Percentiles rank a stretch among this genome's conserved stretches.
Conservation (phyloP, 331 rosid genomes). For the Pyrus hybrid region DNA sequence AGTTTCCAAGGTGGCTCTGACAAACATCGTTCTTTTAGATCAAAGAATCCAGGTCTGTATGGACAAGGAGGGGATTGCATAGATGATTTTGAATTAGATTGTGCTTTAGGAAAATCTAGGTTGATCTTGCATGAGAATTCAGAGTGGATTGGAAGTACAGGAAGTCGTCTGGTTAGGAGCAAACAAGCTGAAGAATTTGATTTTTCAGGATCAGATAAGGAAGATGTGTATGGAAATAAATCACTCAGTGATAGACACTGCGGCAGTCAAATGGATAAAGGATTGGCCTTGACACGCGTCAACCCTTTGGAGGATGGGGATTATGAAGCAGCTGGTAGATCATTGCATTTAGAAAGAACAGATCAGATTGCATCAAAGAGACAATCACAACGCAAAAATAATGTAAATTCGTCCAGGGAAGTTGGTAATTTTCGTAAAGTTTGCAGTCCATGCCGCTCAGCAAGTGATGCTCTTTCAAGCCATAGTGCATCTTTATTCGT, state of each 20-base stretch:
- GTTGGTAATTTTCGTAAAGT: conserved; percentile 29
- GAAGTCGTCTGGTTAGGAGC: neutral
- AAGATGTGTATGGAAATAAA: conserved; percentile 20
- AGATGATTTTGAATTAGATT: conserved; percentile 30
- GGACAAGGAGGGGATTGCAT: conserved; percentile 22
- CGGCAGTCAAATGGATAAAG: conserved; percentile 31
- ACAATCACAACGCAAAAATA: conserved; percentile 19
- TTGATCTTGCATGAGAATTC: conserved; percentile 24
- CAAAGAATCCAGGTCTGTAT: conserved; percentile 24
- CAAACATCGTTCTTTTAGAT: conserved; percentile 19
- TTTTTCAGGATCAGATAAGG: conserved; percentile 21
- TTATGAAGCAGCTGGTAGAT: conserved; percentile 19
- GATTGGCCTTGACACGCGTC: conserved; percentile 28
- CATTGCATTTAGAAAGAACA: conserved; percentile 27
- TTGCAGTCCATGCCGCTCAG: conserved; percentile 41
- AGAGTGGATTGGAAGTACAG: conserved; percentile 5
- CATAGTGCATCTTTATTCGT: conserved; percentile 13
- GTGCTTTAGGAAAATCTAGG: conserved; percentile 24
- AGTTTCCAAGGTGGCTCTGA: conserved; percentile 31
- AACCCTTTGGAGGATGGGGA: conserved; percentile 39
- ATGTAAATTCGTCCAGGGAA: conserved; percentile 19
- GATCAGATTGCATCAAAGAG: conserved; percentile 24
- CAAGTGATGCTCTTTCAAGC: conserved; percentile 29
- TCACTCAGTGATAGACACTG: conserved; percentile 34
- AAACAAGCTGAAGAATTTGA: conserved; percentile 26